Evolutionary conservation across 352 stramenopile species (phyloP).

Genomic region (Phytopythium delawarense): DNA sequence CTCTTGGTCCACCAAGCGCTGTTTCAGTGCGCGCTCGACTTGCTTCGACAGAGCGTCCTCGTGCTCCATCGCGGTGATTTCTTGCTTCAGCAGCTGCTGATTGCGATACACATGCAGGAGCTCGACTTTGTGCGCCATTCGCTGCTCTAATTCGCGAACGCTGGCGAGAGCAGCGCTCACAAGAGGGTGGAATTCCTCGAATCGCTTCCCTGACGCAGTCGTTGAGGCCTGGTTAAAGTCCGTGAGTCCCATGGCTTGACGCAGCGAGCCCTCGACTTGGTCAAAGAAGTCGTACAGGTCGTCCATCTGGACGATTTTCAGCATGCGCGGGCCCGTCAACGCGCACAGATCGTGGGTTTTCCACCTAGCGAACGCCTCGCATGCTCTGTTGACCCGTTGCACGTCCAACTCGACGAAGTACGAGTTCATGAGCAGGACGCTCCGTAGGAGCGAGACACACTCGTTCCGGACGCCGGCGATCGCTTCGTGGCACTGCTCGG

Average conservation of each 20-base stretch:
- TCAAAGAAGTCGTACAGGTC: slow-evolving; percentile 34
- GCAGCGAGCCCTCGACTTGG: slow-evolving; percentile 26
- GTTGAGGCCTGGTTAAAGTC: slow-evolving; percentile 40
- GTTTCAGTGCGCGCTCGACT: slow-evolving; percentile 9
- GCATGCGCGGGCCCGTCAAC: slow-evolving; percentile 32
- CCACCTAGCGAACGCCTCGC: slow-evolving; percentile 22
- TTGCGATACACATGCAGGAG: slow-evolving; percentile 29
- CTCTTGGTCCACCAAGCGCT: slow-evolving; percentile 14
- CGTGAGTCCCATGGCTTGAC: slow-evolving; percentile 34
- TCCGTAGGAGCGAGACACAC: slow-evolving; percentile 36
- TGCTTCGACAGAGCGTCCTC: slow-evolving; percentile 34
- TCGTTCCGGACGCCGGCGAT: slow-evolving; percentile 34
- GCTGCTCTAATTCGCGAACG: slow-evolving; percentile 27
- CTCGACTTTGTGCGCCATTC: slow-evolving; percentile 29
- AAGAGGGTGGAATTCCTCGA: slow-evolving; percentile 45
- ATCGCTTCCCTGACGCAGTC: slow-evolving; percentile 30
- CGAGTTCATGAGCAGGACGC: slow-evolving; percentile 50
- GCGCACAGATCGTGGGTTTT: slow-evolving; percentile 30
- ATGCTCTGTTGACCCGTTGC: slow-evolving; percentile 36
- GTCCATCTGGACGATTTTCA: slow-evolving; percentile 30
- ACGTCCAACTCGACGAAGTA: slow-evolving; percentile 62
- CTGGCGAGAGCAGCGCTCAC: slow-evolving; percentile 24
- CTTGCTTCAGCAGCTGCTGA: slow-evolving; percentile 22
- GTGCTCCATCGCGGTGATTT: slow-evolving; percentile 29
- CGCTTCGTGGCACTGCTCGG: slow-evolving; percentile 36